A percentile compares a stretch with the other conserved stretches of the same genome.
Evolutionary conservation across 257 asterid species (phyloP).

Genomic region (Plantago elongata): DNA sequence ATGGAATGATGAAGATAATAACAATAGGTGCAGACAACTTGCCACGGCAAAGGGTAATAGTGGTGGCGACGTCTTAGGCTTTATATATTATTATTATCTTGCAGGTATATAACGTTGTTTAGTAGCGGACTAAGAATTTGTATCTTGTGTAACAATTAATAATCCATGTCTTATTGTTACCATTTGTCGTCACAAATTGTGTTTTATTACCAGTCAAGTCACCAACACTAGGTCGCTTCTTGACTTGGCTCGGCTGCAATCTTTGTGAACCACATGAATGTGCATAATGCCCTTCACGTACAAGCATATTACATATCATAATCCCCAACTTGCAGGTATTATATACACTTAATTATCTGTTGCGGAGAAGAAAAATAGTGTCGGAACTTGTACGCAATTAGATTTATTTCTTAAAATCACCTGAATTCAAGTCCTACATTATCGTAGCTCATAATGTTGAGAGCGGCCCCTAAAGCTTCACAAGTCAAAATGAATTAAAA

Average conservation of each 20-base stretch:
- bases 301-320: background rate
- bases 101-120: background rate
- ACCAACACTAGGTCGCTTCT: constrained; percentile 4
- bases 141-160: background rate
- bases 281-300: background rate
- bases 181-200: background rate
- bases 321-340: background rate
- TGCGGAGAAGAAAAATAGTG: too few relatives aligned
- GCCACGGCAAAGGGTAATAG: constrained; percentile 8
- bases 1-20: background rate
- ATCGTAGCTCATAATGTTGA: too few relatives aligned
- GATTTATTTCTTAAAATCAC: too few relatives aligned
- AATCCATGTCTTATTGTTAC: background rate
- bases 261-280: background rate
- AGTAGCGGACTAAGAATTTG: background rate
- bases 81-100: background rate
- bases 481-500: too few relatives aligned
- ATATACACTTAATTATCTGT: too few relatives aligned
- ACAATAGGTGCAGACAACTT: background rate
- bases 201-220: background rate
- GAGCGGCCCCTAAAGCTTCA: too few relatives aligned
- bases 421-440: too few relatives aligned
- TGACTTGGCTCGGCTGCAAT: background rate
- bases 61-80: constrained; percentile 3
- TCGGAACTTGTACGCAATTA: too few relatives aligned